phyloP scores from a whole-genome alignment of 2,329 filamentous ascomycete species.

The Ceratocystis lukuohia region DNA sequence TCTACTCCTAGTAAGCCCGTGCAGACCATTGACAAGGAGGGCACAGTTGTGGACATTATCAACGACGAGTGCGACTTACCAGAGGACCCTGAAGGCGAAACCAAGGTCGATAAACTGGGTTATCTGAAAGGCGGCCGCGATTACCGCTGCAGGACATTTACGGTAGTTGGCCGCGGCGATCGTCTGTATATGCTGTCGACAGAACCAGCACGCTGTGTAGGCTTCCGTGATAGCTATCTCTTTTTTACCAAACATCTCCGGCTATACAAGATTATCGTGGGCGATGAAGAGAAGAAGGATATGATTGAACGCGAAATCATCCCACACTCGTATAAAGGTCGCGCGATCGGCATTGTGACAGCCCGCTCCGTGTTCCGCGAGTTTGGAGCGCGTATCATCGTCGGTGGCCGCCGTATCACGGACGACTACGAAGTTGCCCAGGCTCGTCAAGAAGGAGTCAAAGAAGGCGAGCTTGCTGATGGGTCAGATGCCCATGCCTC shows the following conservation, averaged over 20 bases:
- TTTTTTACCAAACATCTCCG: slow-evolving; percentile 98
- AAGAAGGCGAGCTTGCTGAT: slow-evolving; percentile 84
- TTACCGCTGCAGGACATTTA: slow-evolving; percentile 93
- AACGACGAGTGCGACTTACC: slow-evolving; percentile 86
- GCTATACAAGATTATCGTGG: slow-evolving; percentile 95
- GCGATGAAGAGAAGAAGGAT: slow-evolving; percentile 92
- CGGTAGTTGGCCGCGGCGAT: slow-evolving; percentile 67
- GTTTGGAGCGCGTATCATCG: slow-evolving; percentile 86
- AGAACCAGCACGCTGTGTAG: slow-evolving; percentile 88
- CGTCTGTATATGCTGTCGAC: slow-evolving; percentile 97
- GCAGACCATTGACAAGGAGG: slow-evolving; percentile 84
- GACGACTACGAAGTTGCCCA: slow-evolving; percentile 82
- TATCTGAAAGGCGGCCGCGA: slow-evolving; percentile 72
- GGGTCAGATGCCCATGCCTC: slow-evolving; percentile 68
- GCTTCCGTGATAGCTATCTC: slow-evolving; percentile 93
- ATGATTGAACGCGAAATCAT: slow-evolving; percentile 93
- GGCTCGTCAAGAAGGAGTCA: slow-evolving; percentile 59
- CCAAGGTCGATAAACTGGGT: slow-evolving; percentile 84
- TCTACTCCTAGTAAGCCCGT: slow-evolving; percentile 63
- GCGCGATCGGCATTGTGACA: slow-evolving; percentile 91
- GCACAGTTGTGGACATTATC: slow-evolving; percentile 77
- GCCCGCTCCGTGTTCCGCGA: slow-evolving; percentile 94
- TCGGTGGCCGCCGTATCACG: slow-evolving; percentile 70
- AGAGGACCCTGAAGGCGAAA: slow-evolving; percentile 75
- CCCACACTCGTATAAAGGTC: slow-evolving; percentile 95